Percentiles rank a stretch among this genome's conserved stretches.
Evolutionary conservation across 129 eudicot species (phyloP).

Genomic region (Centaurea solstitialis): DNA sequence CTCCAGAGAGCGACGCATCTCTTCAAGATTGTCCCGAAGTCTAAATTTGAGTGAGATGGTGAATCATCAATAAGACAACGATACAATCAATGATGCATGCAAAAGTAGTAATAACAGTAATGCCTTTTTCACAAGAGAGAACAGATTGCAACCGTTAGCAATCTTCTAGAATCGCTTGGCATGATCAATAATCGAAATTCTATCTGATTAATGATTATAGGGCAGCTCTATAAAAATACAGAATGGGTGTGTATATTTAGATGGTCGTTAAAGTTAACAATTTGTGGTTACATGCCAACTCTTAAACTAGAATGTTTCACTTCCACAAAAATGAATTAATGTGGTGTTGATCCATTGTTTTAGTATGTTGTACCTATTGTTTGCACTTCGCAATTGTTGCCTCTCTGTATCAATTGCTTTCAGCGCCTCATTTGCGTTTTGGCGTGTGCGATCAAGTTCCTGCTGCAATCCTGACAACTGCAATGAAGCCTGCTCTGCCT

Average conservation of each 20-base stretch:
- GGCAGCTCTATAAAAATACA: not conserved
- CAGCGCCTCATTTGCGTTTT: slow-evolving; percentile 89
- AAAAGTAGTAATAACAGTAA: not conserved
- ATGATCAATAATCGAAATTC: not conserved
- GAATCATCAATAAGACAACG: not conserved
- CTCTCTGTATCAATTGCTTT: slow-evolving; percentile 93
- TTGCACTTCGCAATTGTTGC: slow-evolving; percentile 90
- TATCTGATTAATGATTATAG: not conserved
- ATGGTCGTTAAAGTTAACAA: too few relatives aligned
- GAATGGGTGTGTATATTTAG: not conserved
- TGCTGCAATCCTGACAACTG: slow-evolving; percentile 75
- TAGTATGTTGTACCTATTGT: slow-evolving; percentile 66
- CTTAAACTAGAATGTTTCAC: not conserved
- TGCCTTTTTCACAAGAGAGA: slow-evolving; percentile 8
- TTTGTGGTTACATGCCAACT: not conserved
- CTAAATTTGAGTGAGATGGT: slow-evolving; percentile 42
- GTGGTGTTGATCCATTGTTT: not conserved
- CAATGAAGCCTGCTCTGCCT: slow-evolving; percentile 71
- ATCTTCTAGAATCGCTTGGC: not conserved
- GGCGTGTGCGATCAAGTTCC: slow-evolving; percentile 93
- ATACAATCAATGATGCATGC: slow-evolving; percentile 3
- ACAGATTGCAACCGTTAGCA: not conserved
- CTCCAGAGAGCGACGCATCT: slow-evolving; percentile 76
- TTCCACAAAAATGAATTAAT: not conserved
- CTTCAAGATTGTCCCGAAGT: slow-evolving; percentile 93